Percentiles rank a stretch among this genome's conserved stretches.
phyloP scores from a whole-genome alignment of 2,329 filamentous ascomycete species.

The Alternaria rosae region DNA sequence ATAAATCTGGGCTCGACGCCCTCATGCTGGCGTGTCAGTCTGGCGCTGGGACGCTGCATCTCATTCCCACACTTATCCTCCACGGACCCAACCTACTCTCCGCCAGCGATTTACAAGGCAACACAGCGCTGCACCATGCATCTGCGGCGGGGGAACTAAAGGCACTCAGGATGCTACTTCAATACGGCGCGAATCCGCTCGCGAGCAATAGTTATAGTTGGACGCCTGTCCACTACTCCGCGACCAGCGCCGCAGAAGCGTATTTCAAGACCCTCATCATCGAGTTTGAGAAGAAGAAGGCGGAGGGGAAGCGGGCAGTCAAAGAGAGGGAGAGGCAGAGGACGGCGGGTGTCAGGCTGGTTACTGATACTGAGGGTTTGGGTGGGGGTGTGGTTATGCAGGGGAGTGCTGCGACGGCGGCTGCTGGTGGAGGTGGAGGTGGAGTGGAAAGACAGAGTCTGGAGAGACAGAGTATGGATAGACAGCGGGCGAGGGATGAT shows the following conservation, averaged over 20 bases:
- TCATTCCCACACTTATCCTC: conserved; percentile 50
- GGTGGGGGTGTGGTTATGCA: background rate
- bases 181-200: conserved; percentile 78
- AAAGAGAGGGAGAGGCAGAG: conserved; percentile 42
- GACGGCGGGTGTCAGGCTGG: conserved; percentile 31
- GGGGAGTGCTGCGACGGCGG: background rate
- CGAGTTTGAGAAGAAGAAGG: conserved; percentile 71
- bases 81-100: conserved; percentile 39
- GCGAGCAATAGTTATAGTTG: conserved; percentile 78
- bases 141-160: conserved; percentile 81
- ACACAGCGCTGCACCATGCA: conserved; percentile 87
- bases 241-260: conserved; percentile 82
- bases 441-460: background rate
- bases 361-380: conserved; percentile 9
- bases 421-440: conserved; percentile 2
- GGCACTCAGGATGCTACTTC: conserved; percentile 76
- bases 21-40: conserved; percentile 51
- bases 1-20: conserved; percentile 74
- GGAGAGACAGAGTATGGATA: background rate
- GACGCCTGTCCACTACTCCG: conserved; percentile 83
- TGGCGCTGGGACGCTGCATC: conserved; percentile 53
- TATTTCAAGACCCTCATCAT: conserved; percentile 80
- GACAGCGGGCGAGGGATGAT: conserved; percentile 43
- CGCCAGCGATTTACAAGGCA: conserved; percentile 72
- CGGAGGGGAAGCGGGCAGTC: conserved; percentile 49